A percentile compares a stretch with the other conserved stretches of the same genome.
phyloP scores from a whole-genome alignment of 148 eudicot species.

The Rhododendron kiyosumense region DNA sequence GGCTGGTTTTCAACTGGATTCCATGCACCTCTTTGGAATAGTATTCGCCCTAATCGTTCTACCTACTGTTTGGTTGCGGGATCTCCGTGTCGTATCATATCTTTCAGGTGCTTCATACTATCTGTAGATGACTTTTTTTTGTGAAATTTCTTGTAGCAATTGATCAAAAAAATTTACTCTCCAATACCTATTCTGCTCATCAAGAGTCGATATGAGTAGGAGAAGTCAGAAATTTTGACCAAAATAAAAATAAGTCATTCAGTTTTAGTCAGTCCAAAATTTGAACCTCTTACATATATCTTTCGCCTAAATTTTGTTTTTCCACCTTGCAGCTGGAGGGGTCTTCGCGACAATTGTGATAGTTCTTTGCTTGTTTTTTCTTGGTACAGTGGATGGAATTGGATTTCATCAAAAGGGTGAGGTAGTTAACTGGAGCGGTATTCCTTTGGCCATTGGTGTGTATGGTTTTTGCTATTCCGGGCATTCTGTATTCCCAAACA shows the following conservation, averaged over 20 bases:
- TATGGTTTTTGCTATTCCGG: constrained; percentile 90
- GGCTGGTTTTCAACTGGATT: constrained; percentile 53
- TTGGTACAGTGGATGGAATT: constrained; percentile 53
- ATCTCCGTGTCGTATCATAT: constrained; percentile 66
- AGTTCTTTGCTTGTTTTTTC: constrained; percentile 52
- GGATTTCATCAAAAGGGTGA: constrained; percentile 58
- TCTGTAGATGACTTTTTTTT: background rate
- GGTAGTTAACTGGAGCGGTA: constrained; percentile 61
- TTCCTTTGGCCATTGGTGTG: constrained; percentile 82
- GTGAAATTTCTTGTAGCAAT: background rate
- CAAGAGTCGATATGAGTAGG: background rate
- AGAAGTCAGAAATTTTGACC: background rate
- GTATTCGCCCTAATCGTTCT: constrained; percentile 58
- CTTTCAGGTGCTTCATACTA: constrained; percentile 58
- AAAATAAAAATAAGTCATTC: background rate
- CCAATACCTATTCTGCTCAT: background rate
- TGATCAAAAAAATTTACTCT: background rate
- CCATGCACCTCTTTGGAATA: constrained; percentile 65
- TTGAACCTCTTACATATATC: background rate
- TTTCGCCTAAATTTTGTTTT: background rate
- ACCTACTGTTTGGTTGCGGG: constrained; percentile 77
- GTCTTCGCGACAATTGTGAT: constrained; percentile 62
- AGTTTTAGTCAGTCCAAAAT: background rate
- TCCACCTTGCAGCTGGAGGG: constrained; percentile 68
- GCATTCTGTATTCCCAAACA: constrained; percentile 86